These are phyloP conservation scores for Chlorella sp. DNA, from an alignment of 139 green algal species.

Conservation along the genomic window DNA sequence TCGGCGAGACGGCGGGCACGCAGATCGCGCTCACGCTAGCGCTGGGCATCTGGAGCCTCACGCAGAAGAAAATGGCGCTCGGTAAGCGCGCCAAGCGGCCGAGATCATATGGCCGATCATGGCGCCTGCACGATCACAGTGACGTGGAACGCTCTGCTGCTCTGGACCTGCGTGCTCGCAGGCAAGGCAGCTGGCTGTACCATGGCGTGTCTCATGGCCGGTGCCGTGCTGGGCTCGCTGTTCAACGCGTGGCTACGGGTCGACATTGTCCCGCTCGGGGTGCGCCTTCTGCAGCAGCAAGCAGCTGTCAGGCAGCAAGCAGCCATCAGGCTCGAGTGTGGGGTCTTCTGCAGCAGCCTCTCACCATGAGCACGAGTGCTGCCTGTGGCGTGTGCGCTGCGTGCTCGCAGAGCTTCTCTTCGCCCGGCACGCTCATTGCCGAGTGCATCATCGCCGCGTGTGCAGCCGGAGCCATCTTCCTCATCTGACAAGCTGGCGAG, in stretches of 20 bases:
- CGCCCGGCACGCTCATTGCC: background rate
- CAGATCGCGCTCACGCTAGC: slow-evolving; percentile 54
- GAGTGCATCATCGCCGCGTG: background rate
- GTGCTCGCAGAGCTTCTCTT: background rate
- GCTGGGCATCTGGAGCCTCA: slow-evolving; percentile 69
- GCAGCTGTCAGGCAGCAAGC: background rate
- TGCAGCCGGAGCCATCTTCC: background rate
- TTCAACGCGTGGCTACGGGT: slow-evolving; percentile 79
- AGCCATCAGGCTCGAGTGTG: background rate
- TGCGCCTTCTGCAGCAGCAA: slow-evolving; percentile 5
- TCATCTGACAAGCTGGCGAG: too few relatives aligned
- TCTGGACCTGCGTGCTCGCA: too few relatives aligned
- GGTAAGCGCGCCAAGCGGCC: too few relatives aligned
- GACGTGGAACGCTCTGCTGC: too few relatives aligned
- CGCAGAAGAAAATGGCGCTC: slow-evolving; percentile 61
- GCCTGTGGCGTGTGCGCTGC: background rate
- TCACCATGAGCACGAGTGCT: background rate
- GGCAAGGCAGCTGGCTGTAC: slow-evolving; percentile 51
- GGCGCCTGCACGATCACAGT: too few relatives aligned
- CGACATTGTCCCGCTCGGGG: slow-evolving; percentile 77
- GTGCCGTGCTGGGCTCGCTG: slow-evolving; percentile 55
- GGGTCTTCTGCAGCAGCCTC: background rate
- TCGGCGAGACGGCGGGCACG: slow-evolving; percentile 57
- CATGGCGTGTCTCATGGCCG: slow-evolving; percentile 48
- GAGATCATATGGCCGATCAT: too few relatives aligned